Evolutionary conservation across 129 eudicot genomes (phyloP).

Genomic region (Pulicaria dysenterica): DNA sequence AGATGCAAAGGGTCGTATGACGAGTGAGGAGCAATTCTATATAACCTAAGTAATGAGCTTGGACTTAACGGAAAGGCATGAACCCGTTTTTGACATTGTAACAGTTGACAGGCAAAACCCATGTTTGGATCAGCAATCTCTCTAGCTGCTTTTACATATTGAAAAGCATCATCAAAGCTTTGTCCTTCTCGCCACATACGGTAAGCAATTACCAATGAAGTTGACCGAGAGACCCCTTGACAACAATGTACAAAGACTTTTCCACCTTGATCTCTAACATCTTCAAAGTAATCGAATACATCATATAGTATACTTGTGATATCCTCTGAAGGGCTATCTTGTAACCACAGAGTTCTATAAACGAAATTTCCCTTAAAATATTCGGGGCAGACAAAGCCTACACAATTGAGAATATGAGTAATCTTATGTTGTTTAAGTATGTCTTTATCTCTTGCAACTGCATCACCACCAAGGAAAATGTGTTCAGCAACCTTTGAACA

Average conservation of each 20-base stretch:
- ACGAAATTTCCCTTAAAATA: slow-evolving; percentile 78
- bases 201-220: slow-evolving; percentile 73
- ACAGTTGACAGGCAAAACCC: slow-evolving; percentile 86
- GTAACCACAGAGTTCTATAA: slow-evolving; percentile 84
- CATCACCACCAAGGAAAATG: slow-evolving; percentile 80
- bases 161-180: slow-evolving; percentile 73
- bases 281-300: slow-evolving; percentile 95
- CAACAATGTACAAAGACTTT: slow-evolving; percentile 93
- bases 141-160: slow-evolving; percentile 63
- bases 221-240: slow-evolving; percentile 94
- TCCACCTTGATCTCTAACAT: slow-evolving; percentile 80
- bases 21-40: slow-evolving; percentile 81
- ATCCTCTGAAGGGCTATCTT: slow-evolving; percentile 89
- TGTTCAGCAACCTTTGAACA: slow-evolving; percentile 89
- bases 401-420: slow-evolving; percentile 87
- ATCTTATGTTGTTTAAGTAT: slow-evolving; percentile 73
- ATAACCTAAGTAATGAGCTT: slow-evolving; percentile 73
- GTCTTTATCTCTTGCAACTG: slow-evolving; percentile 71
- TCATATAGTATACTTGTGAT: slow-evolving; percentile 90
- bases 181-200: slow-evolving; percentile 81
- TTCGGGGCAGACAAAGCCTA: slow-evolving; percentile 89
- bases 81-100: slow-evolving; percentile 90
- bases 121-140: slow-evolving; percentile 79
- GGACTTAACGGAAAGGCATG: slow-evolving; percentile 95
- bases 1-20: slow-evolving; percentile 91